Conservation (phyloP, 1,284 basidiomycete genomes). For the Naganishia liquefaciens region DNA sequence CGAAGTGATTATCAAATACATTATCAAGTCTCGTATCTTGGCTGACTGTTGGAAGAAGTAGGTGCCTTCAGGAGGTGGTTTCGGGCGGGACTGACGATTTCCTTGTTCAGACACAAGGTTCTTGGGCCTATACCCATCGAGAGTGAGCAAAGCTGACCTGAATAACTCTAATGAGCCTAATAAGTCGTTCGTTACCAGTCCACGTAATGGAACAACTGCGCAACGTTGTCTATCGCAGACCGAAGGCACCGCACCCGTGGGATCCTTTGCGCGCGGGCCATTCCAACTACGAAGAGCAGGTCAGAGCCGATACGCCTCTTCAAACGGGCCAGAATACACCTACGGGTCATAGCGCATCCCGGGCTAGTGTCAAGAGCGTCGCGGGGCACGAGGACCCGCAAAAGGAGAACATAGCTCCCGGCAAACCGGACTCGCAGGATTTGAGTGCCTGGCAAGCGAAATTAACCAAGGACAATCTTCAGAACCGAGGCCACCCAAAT, state of each 20-base stretch:
- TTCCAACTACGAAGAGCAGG: slow-evolving; percentile 8
- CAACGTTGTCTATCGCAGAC: slow-evolving; percentile 71
- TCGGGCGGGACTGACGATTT: slow-evolving; percentile 5
- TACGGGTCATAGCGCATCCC: neutral
- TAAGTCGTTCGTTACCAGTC: slow-evolving; percentile 51
- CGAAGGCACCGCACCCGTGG: slow-evolving; percentile 72
- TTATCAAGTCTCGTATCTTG: slow-evolving; percentile 96
- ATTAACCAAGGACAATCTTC: slow-evolving; percentile 25
- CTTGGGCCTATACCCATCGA: slow-evolving; percentile 98
- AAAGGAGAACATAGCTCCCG: neutral
- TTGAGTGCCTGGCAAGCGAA: slow-evolving; percentile 29
- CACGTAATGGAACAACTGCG: slow-evolving; percentile 86
- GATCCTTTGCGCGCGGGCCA: slow-evolving; percentile 58
- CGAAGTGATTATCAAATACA: slow-evolving; percentile 88
- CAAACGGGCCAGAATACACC: slow-evolving; percentile 24
- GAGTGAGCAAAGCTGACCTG: slow-evolving; percentile 53
- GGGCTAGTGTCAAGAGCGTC: neutral
- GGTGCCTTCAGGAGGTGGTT: slow-evolving; percentile 28
- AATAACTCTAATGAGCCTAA: neutral
- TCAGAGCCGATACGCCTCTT: neutral
- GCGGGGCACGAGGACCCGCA: slow-evolving; percentile 1
- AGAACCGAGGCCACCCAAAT: slow-evolving; percentile 52
- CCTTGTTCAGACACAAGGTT: slow-evolving; percentile 66
- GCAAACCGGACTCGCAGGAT: slow-evolving; percentile 13
- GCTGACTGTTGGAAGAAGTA: slow-evolving; percentile 97